Conservation (phyloP, 208 protist species). For the Wallacemonas sp. region DNA sequence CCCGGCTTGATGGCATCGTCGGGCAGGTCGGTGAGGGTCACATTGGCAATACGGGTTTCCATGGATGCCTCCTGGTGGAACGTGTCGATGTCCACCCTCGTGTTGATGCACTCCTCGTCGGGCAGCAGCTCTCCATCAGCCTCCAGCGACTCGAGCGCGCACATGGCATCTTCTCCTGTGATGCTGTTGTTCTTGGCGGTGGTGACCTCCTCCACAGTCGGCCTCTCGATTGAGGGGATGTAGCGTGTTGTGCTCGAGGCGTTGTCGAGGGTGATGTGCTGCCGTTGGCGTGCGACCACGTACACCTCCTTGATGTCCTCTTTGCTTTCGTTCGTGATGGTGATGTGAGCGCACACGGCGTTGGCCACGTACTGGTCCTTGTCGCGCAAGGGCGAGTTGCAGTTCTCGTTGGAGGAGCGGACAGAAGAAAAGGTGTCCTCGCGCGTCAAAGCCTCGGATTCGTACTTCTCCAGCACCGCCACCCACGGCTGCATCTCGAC, state of each 20-base stretch:
- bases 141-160: slow-evolving; percentile 1
- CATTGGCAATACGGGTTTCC: slow-evolving; percentile 4
- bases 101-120: slow-evolving; percentile 14
- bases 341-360: slow-evolving; percentile 1
- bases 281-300: slow-evolving; percentile 3
- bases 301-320: slow-evolving; percentile 2
- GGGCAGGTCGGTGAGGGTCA: slow-evolving; percentile 12
- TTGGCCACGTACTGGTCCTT: not conserved
- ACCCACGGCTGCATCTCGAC: slow-evolving; percentile 8
- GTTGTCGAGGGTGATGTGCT: slow-evolving; percentile 2
- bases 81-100: not conserved
- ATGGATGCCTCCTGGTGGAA: slow-evolving; percentile 13
- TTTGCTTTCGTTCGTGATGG: slow-evolving; percentile 11
- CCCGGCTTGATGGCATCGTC: slow-evolving; percentile 12
- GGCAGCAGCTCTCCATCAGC: slow-evolving; percentile 10
- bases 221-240: not conserved
- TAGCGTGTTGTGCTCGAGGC: not conserved
- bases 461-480: slow-evolving; percentile 13
- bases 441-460: slow-evolving; percentile 1
- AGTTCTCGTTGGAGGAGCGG: not conserved
- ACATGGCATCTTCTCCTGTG: not conserved
- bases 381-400: not conserved
- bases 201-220: not conserved
- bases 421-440: slow-evolving; percentile 4
- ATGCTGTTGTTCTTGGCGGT: slow-evolving; percentile 14